A percentile compares a stretch with the other conserved stretches of the same genome.
Conservation (phyloP, 2,329 filamentous ascomycete species). For the Coniella vitis region DNA sequence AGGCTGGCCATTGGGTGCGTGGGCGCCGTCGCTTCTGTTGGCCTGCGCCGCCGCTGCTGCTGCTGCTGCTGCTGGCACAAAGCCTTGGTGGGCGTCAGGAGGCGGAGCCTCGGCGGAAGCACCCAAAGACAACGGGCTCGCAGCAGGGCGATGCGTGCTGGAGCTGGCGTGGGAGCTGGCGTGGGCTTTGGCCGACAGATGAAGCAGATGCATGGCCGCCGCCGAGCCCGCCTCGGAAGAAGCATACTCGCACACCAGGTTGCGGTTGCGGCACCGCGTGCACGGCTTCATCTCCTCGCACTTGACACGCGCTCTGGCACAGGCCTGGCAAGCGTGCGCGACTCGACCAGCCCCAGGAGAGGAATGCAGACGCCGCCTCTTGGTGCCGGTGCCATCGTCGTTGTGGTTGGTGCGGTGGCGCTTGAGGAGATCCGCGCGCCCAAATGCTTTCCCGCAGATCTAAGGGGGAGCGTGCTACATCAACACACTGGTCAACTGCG, state of each 20-base stretch:
- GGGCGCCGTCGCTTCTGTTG: no score
- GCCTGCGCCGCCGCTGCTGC: no score
- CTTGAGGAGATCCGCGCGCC: slow-evolving; percentile 46
- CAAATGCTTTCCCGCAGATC: slow-evolving; percentile 47
- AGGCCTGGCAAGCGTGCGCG: slow-evolving; percentile 45
- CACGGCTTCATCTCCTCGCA: slow-evolving; percentile 51
- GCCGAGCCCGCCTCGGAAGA: slow-evolving; percentile 32
- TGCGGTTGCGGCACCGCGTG: slow-evolving; percentile 41
- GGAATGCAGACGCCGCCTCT: slow-evolving; percentile 39
- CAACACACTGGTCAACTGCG: slow-evolving; percentile 15
- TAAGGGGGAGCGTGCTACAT: slow-evolving; percentile 20
- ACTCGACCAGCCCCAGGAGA: slow-evolving; percentile 42
- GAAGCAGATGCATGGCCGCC: slow-evolving; percentile 36
- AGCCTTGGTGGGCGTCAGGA: not conserved
- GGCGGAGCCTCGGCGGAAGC: no score
- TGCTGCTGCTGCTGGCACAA: no score
- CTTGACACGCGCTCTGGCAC: slow-evolving; percentile 46
- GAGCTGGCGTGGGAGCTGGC: not conserved
- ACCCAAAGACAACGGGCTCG: no score
- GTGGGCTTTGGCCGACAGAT: slow-evolving; percentile 30
- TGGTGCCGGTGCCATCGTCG: slow-evolving; percentile 36
- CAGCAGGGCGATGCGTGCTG: not conserved
- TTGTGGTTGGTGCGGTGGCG: slow-evolving; percentile 46
- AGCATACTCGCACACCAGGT: slow-evolving; percentile 37
- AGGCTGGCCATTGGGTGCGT: not conserved